Base-by-base conservation (phyloP, 305 asterid genomes). In the Ilex paraguariensis region DNA sequence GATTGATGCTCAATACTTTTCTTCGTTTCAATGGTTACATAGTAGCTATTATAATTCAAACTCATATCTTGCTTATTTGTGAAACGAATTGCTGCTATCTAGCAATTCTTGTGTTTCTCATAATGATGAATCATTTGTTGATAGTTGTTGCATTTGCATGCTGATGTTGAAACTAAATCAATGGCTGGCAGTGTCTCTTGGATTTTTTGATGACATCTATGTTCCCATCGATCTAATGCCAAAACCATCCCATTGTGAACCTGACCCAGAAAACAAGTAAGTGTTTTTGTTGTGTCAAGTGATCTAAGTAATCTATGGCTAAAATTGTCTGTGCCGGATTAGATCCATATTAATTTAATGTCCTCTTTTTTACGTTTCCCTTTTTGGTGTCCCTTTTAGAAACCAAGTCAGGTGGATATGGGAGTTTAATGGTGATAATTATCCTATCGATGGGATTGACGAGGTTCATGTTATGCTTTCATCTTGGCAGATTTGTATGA, bases 181-280 rank as follows among this genome's bases (percentile, higher is more conserved):
- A 16, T 21, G 17, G 30, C 59, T 69, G 52, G 71, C 84, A 91
- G 98, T 88, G 69, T 73, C 98, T 1, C 87, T 91, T 57, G 95
- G 97, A 58, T 88, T 91, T 80, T 91, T 91, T 31, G 82, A 83
- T 14, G 98, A 91, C 79, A 87, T 91, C 54, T 82, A 85, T 74
- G 78, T 88, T 54, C 95, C 93, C 28, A 70, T 73, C 56, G 81
- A 85, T 66, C 71, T 82, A 65, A 57, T 88, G 81, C 76, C 90
- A 30, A 51, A 61, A 64, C 87, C 89, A 36, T 82, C 78, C 66
- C 81, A 69, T 70, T 66, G 65, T 40, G 95, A 81, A 65, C 84
- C 89, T 69, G 95, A 73, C 72, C 95, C 92, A n/a, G 79, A 53
- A 57, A 69, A 64, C 46, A 74, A 69, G 98, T 83, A 65, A 80